These are phyloP conservation scores for Tuctoria greenei DNA, from an alignment of 176 grass and related monocot species.

Conservation along the genomic window DNA sequence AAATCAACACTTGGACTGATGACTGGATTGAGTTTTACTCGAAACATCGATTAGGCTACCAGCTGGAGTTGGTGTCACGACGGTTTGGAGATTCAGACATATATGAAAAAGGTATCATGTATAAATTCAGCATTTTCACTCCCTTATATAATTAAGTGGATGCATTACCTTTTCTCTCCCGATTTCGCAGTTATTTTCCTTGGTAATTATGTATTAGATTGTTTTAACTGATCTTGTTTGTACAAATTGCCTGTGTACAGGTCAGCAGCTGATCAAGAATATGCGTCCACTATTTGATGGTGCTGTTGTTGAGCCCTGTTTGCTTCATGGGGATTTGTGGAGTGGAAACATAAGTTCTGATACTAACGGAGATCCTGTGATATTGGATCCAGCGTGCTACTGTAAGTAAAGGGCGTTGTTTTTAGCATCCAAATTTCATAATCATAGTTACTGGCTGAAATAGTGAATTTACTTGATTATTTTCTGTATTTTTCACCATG, in stretches of 20 bases:
- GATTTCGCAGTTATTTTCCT: not conserved
- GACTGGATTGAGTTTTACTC: conserved; percentile 84
- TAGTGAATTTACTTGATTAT: not conserved
- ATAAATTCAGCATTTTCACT: not conserved
- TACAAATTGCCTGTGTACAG: conserved; percentile 36
- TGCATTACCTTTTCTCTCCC: not conserved
- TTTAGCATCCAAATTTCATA: not conserved
- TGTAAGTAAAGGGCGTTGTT: conserved; percentile 50
- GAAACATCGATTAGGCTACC: conserved; percentile 74
- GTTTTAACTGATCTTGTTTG: not conserved
- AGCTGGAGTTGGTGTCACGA: conserved; percentile 49
- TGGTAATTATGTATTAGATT: not conserved
- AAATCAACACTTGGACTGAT: conserved; percentile 79
- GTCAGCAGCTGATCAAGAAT: conserved; percentile 66
- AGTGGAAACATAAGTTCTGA: conserved; percentile 92
- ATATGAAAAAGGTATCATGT: conserved; percentile 59
- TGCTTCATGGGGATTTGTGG: conserved; percentile 96
- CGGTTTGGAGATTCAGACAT: conserved; percentile 64
- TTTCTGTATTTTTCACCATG: not conserved
- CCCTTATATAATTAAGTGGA: not conserved
- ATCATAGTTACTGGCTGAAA: not conserved
- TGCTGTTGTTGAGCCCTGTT: conserved; percentile 66
- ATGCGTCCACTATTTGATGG: conserved; percentile 71
- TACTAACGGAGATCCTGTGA: conserved; percentile 72
- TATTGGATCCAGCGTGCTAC: conserved; percentile 95